Percentiles rank a stretch among this genome's conserved stretches.
phyloP scores from a whole-genome alignment of 345 rosid genomes.

The Clausena lansium region DNA sequence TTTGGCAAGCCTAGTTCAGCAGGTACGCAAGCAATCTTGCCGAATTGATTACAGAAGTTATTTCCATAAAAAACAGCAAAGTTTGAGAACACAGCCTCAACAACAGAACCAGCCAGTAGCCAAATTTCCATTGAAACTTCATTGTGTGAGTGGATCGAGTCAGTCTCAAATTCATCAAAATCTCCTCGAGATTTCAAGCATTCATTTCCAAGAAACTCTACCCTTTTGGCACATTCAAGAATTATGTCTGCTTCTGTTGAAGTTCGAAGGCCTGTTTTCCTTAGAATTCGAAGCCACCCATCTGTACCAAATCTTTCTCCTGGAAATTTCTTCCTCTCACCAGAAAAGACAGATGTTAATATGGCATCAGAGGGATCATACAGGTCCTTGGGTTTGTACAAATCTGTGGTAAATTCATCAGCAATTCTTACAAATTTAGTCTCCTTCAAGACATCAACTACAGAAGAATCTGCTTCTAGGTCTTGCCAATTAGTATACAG shows the following conservation, averaged over 20 bases:
- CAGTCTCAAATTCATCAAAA: slow-evolving; percentile 59
- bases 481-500: slow-evolving; percentile 68
- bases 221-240: slow-evolving; percentile 84
- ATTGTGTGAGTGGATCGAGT: slow-evolving; percentile 34
- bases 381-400: slow-evolving; percentile 72
- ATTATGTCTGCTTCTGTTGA: slow-evolving; percentile 74
- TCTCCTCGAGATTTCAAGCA: slow-evolving; percentile 41
- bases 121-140: slow-evolving; percentile 72
- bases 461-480: slow-evolving; percentile 66
- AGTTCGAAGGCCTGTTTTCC: slow-evolving; percentile 75
- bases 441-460: slow-evolving; percentile 72
- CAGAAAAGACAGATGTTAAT: slow-evolving; percentile 73
- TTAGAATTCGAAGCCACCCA: slow-evolving; percentile 82
- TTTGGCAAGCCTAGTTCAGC: slow-evolving; percentile 83
- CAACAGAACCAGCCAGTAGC: slow-evolving; percentile 79
- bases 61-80: slow-evolving; percentile 81
- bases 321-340: slow-evolving; percentile 83
- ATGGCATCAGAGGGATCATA: slow-evolving; percentile 87
- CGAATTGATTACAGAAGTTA: slow-evolving; percentile 70
- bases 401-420: slow-evolving; percentile 66
- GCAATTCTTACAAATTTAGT: slow-evolving; percentile 75
- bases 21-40: slow-evolving; percentile 80
- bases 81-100: slow-evolving; percentile 74
- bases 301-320: slow-evolving; percentile 87
- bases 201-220: slow-evolving; percentile 70